Conservation (phyloP, 148 eudicot genomes). For the Camellia lanceoleosa region DNA sequence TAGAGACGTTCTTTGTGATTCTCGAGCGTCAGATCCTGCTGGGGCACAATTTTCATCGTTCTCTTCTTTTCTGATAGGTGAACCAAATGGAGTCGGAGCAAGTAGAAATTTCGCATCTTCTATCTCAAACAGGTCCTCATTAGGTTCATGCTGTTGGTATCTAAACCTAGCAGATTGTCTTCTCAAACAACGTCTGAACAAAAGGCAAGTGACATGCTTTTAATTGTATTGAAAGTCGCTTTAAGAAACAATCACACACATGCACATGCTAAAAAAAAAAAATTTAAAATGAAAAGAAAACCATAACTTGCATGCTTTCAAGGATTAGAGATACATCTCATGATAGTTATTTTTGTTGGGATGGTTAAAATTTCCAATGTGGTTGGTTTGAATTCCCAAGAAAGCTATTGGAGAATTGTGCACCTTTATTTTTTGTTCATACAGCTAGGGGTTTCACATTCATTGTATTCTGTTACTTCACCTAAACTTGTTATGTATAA, state of each 20-base stretch:
- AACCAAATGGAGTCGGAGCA: neutral
- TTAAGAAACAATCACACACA: neutral
- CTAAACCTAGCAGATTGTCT: slow-evolving; percentile 49
- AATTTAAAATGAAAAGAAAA: neutral
- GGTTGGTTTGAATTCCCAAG: too few relatives aligned
- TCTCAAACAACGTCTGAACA: slow-evolving; percentile 54
- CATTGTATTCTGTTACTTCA: too few relatives aligned
- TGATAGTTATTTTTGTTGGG: too few relatives aligned
- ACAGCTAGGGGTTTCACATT: too few relatives aligned
- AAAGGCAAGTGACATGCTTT: neutral
- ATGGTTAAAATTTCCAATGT: too few relatives aligned
- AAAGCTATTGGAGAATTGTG: too few relatives aligned
- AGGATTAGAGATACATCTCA: neutral
- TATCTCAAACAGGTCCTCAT: slow-evolving; percentile 55
- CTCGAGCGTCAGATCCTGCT: slow-evolving; percentile 5
- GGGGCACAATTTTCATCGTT: neutral
- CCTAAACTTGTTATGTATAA: too few relatives aligned
- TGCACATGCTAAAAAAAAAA: too few relatives aligned
- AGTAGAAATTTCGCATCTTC: slow-evolving; percentile 33
- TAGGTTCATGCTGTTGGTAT: slow-evolving; percentile 23
- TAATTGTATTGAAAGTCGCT: neutral
- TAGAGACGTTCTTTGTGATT: slow-evolving; percentile 28
- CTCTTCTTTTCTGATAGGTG: neutral
- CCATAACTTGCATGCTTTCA: neutral
- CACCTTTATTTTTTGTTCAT: too few relatives aligned